A percentile compares a stretch with the other conserved stretches of the same genome.
These are phyloP conservation scores for Pythium phragmitis DNA, from an alignment of 352 stramenopile genomes.

Conservation along the genomic window DNA sequence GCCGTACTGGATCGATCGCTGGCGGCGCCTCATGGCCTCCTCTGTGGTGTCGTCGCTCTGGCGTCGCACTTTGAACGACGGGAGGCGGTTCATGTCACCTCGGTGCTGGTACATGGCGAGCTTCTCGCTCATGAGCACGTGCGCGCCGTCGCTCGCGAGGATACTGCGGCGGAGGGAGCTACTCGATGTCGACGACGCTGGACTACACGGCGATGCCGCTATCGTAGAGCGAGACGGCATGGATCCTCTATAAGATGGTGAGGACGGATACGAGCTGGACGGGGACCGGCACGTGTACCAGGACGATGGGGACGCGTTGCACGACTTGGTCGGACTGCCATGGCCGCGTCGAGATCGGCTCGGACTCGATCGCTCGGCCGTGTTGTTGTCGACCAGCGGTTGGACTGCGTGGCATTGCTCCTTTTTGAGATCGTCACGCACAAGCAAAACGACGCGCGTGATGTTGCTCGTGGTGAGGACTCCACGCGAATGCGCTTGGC, in stretches of 20 bases:
- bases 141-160: constrained; percentile 42
- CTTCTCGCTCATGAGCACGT: constrained; percentile 58
- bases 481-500: constrained; percentile 12
- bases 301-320: not conserved
- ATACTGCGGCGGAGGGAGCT: constrained; percentile 40
- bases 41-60: constrained; percentile 32
- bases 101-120: constrained; percentile 43
- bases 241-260: not conserved
- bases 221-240: constrained; percentile 1
- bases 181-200: constrained; percentile 2
- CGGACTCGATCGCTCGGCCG: not conserved
- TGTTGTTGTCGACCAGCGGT: constrained; percentile 12
- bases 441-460: constrained; percentile 32
- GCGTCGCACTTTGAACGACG: constrained; percentile 42
- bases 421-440: constrained; percentile 26
- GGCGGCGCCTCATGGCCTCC: constrained; percentile 37
- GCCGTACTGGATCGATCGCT: constrained; percentile 24
- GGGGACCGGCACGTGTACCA: not conserved
- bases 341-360: not conserved
- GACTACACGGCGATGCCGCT: constrained; percentile 7
- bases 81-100: constrained; percentile 26
- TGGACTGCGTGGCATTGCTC: not conserved
- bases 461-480: constrained; percentile 47
- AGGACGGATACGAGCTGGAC: not conserved
- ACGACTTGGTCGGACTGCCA: constrained; percentile 6